Evolutionary conservation across 164 flowering plant species (phyloP).

Genomic region (Dillenia suffruticosa): DNA sequence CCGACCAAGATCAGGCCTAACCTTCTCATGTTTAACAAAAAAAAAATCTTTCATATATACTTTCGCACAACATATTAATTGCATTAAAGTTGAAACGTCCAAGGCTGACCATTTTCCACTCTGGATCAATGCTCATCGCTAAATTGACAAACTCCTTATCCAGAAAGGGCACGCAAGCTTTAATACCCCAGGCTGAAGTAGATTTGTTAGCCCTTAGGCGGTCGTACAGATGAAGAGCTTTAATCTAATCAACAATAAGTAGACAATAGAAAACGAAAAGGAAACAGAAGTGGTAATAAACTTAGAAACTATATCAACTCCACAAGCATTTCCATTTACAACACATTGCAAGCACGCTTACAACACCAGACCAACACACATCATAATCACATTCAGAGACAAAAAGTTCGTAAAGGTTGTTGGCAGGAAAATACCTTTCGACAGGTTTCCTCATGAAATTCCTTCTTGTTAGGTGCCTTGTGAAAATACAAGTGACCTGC

Average conservation of each 20-base stretch:
- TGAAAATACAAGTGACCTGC: constrained; percentile 93
- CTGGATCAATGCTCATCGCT: constrained; percentile 95
- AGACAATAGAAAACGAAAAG: no score
- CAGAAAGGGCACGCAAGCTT: constrained; percentile 96
- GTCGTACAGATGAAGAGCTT: constrained; percentile 85
- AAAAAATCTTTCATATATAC: not conserved
- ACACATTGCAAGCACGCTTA: no score
- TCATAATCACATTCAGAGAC: no score
- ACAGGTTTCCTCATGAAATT: constrained; percentile 84
- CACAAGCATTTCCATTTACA: no score
- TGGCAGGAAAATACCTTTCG: constrained; percentile 45
- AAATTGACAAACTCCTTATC: constrained; percentile 77
- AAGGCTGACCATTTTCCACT: constrained; percentile 81
- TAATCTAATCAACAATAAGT: constrained; percentile 45
- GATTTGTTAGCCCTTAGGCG: constrained; percentile 96
- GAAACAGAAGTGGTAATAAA: no score
- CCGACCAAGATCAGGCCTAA: constrained; percentile 76
- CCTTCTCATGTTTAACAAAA: constrained; percentile 31
- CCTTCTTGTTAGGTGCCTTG: constrained; percentile 94
- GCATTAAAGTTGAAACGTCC: not conserved
- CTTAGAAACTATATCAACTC: no score
- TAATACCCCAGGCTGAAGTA: constrained; percentile 98
- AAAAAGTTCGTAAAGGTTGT: no score
- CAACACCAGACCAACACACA: no score
- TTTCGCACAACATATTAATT: not conserved